Evolutionary conservation across 1,284 basidiomycete species (phyloP), one percentile per base, ranked within the genome.

Genomic region (Neolentinus lepideus): DNA sequence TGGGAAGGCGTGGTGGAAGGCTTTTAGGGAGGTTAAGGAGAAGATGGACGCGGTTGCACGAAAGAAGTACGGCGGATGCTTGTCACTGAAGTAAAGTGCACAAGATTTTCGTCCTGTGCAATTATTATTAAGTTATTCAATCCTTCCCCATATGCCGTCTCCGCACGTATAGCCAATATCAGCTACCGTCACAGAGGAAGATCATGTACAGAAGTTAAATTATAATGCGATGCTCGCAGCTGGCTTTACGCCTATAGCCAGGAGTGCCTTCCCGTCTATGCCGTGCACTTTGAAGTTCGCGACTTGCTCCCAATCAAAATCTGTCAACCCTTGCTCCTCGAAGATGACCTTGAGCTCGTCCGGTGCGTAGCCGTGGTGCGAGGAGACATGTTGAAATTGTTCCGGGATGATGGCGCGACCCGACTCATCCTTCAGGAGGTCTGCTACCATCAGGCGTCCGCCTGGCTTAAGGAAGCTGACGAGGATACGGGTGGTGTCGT

Each of bases 1-100:
- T 36, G 87, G 80, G 0, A 71, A 72, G 58, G 79, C 78, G 19
- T 94, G 91, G 92, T 92, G 90, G 90, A 75, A 71, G 50, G 80
- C 85, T 6, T 92, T 86, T 71, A 70, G 76, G 58, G 76, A 77
- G 27, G 81, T 90, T 6, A 85, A 85, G 66, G 70, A 63, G 9
- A 75, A 74, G 60, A 80, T 92, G 69, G 85, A 90, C 59, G 70
- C 66, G 21, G 75, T 81, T 26, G 76, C 80, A 3, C 74, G 78
- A 57, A 78, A 76, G 66, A 78, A 78, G 59, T 88, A 88, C 64
- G 90, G 90, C 16, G 86, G 88, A 0, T 69, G 71, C n/a, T 64
- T 89, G 38, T 69, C 69, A 8, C 57, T 74, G 38, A 66, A 63
- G 29, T 73, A 22, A 12, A 50, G 31, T 19, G 26, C 3, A n/a